A percentile compares a stretch with the other conserved stretches of the same genome.
Conservation (phyloP, 805 yeast genomes). For the Cyberlindnera mycetangii region DNA sequence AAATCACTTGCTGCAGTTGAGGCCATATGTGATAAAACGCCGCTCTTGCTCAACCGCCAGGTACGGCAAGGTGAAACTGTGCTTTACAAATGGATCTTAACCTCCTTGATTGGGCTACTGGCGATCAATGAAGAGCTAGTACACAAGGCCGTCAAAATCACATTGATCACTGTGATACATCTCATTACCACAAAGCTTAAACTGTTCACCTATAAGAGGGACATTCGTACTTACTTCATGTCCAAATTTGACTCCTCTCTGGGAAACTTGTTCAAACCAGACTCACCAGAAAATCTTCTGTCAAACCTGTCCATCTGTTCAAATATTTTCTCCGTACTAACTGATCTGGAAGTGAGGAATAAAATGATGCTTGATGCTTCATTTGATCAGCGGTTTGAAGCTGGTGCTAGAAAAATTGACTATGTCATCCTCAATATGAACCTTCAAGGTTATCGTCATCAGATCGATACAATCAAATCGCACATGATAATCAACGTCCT, state of each 20-base stretch:
- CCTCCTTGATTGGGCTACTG: conserved; percentile 19
- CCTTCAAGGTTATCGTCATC: conserved; percentile 4
- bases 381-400: conserved; percentile 24
- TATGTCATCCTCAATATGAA: conserved; percentile 13
- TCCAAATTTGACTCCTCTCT: conserved; percentile 15
- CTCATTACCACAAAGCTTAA: conserved; percentile 21
- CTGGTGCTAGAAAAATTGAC: conserved; percentile 25
- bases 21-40: conserved; percentile 21
- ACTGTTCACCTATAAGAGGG: conserved; percentile 21
- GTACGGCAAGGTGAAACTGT: conserved; percentile 4
- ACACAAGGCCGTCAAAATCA: conserved; percentile 18
- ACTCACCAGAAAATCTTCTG: conserved; percentile 12
- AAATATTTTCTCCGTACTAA: conserved; percentile 24
- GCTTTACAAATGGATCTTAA: conserved; percentile 24
- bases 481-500: conserved; percentile 20
- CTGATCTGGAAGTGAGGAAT: conserved; percentile 21
- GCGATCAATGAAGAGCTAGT: conserved; percentile 15
- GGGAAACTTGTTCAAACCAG: conserved; percentile 17
- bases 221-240: conserved; percentile 17
- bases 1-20: conserved; percentile 24
- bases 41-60: conserved; percentile 19
- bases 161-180: conserved; percentile 23
- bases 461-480: conserved; percentile 22
- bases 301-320: conserved; percentile 16
- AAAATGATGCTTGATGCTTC: conserved; percentile 23